Evolutionary conservation across 352 stramenopile genomes (phyloP).

Genomic region (Globisporangium lucens): DNA sequence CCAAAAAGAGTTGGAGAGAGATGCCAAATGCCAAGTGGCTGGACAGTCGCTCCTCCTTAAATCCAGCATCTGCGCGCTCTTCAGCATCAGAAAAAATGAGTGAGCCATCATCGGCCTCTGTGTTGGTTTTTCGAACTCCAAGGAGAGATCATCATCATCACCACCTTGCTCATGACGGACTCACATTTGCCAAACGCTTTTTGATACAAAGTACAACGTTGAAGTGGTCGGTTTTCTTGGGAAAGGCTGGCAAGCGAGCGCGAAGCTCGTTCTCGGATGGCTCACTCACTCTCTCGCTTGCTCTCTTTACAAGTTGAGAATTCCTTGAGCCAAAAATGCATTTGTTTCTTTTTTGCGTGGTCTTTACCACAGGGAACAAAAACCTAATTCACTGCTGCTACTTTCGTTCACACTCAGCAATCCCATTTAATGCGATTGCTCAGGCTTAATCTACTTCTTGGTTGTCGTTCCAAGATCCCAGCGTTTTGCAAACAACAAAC

Average conservation of each 20-base stretch:
- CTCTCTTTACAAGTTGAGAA: background rate
- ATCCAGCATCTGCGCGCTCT: background rate
- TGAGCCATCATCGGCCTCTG: too few species aligned
- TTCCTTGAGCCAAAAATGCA: too few species aligned
- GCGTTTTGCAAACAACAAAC: background rate
- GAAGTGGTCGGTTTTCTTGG: background rate
- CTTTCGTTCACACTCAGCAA: too few species aligned
- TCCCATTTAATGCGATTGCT: background rate
- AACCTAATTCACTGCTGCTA: background rate
- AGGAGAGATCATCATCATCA: background rate
- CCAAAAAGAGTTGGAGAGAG: background rate
- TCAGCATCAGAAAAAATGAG: too few species aligned
- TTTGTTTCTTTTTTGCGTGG: too few species aligned
- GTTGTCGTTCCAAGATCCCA: background rate
- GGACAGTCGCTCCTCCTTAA: constrained; percentile 1
- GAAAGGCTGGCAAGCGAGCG: background rate
- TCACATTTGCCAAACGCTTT: background rate
- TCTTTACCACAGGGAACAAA: too few species aligned
- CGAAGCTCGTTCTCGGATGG: background rate
- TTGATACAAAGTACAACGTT: background rate
- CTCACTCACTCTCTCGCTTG: background rate
- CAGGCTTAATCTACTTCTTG: background rate
- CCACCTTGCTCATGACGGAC: background rate
- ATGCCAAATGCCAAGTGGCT: background rate
- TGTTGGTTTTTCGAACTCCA: background rate